Evolutionary conservation across 2,329 filamentous ascomycete species (phyloP).

Genomic region (Colletotrichum salicis): DNA sequence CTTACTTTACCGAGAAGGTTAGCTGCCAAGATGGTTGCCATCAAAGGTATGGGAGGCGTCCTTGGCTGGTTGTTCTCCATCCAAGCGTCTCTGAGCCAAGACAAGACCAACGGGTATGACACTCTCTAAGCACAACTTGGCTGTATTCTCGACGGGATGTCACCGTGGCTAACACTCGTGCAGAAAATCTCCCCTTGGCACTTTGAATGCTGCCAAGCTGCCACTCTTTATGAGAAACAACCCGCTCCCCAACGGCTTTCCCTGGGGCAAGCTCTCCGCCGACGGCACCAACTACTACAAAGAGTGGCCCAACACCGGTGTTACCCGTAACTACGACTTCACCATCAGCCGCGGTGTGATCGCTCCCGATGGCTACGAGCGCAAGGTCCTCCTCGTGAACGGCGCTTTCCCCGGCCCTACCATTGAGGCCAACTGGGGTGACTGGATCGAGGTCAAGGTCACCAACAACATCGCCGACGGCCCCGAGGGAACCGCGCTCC

Average conservation of each 20-base stretch:
- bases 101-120: slow-evolving; percentile 52
- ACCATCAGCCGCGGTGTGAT: slow-evolving; percentile 60
- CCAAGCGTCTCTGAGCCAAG: slow-evolving; percentile 43
- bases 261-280: slow-evolving; percentile 61
- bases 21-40: slow-evolving; percentile 40
- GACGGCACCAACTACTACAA: slow-evolving; percentile 61
- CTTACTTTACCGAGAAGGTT: slow-evolving; percentile 11
- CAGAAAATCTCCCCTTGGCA: slow-evolving; percentile 55
- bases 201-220: slow-evolving; percentile 48
- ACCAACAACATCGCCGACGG: slow-evolving; percentile 71
- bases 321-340: slow-evolving; percentile 66
- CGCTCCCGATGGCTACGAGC: slow-evolving; percentile 67
- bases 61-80: slow-evolving; percentile 37
- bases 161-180: neutral
- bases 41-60: slow-evolving; percentile 32
- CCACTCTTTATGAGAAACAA: slow-evolving; percentile 60
- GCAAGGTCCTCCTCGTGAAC: slow-evolving; percentile 69
- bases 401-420: slow-evolving; percentile 74
- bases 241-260: slow-evolving; percentile 59
- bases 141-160: neutral
- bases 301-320: slow-evolving; percentile 61
- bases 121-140: neutral
- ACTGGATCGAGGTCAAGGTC: slow-evolving; percentile 72
- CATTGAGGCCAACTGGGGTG: slow-evolving; percentile 73
- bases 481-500: slow-evolving; percentile 60